Base-by-base conservation (phyloP, 768 basidiomycete genomes). In the Tephrocybe sp. region DNA sequence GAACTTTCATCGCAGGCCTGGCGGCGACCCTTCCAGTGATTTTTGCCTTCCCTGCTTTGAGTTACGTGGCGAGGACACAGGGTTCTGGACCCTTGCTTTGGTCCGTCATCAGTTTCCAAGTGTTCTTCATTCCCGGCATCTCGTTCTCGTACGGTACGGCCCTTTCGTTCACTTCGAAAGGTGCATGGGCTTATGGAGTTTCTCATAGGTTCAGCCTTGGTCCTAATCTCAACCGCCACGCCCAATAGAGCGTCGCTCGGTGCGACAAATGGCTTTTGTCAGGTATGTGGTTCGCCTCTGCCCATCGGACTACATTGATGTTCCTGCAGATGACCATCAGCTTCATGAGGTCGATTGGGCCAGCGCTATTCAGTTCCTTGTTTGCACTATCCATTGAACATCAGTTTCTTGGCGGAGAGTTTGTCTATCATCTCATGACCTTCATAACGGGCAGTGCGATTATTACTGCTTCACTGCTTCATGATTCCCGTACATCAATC, bases 161-260 rank as follows among this genome's bases (percentile, higher is more conserved):
- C 8, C 2, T 37, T 17, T 20, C 14, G 11, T 11, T 36, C 38
- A 3, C 11, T 17, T 38, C n/a, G 23, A n/a, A n/a, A 39, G 17
- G 38, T 9, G 7, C 3, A 12, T 5, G 7, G 12, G 12, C 18
- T 39, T 20, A 39, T 17, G 3, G 38, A 3, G 20, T 3, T 36
- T 36, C 15, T 39, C 12, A 7, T 48, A 88, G 87, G 86, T 23
- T 79, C 85, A 45, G 65, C 86, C 21, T 86, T 87, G 63, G 85
- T 90, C 40, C 85, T 81, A 54, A 82, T 90, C 48, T 72, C 78
- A 15, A 79, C 79, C 1, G 74, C 86, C 14, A 69, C 87, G 0
- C 87, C 88, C 3, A 86, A 85, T 48, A 74, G 75, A 32, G 78
- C 80, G 3, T 80, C 84, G 6, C 73, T 89, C 8, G 88, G 88